Percentiles rank a stretch among this genome's conserved stretches.
These are phyloP conservation scores for Punctularia strigosozonata DNA, from an alignment of 768 basidiomycete genomes.

Conservation along the genomic window DNA sequence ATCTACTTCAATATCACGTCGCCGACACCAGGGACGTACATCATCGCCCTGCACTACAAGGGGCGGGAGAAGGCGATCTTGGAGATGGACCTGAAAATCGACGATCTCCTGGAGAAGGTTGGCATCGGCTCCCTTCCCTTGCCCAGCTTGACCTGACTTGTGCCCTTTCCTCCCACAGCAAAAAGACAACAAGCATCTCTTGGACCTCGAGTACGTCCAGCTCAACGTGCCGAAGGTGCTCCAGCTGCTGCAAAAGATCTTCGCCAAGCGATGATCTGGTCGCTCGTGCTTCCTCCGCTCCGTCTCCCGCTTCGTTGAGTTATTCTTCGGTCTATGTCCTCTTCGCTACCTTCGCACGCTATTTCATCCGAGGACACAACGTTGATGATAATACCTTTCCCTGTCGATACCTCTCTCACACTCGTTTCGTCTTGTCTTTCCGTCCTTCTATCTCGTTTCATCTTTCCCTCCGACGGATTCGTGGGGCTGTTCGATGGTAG, in stretches of 20 bases:
- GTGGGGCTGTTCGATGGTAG: no score
- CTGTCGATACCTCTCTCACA: no score
- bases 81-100: conserved; percentile 99
- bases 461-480: no score
- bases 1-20: conserved; percentile 99
- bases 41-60: conserved; percentile 98
- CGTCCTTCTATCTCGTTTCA: no score
- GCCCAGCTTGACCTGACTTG: conserved; percentile 4
- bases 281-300: neutral
- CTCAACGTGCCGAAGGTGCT: conserved; percentile 93
- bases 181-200: conserved; percentile 95
- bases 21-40: conserved; percentile 95
- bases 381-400: no score
- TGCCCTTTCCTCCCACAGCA: conserved; percentile 41
- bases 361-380: no score
- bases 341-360: no score
- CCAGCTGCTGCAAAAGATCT: conserved; percentile 87
- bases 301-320: no score
- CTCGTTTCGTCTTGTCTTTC: no score
- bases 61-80: conserved; percentile 97
- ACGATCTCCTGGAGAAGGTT: conserved; percentile 95
- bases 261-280: conserved; percentile 61
- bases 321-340: no score
- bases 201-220: conserved; percentile 97
- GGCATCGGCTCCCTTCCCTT: conserved; percentile 10